Evolutionary conservation across 352 stramenopile genomes (phyloP), one percentile per base, ranked within the genome.

Genomic region (Thraustotheca clavata): DNA sequence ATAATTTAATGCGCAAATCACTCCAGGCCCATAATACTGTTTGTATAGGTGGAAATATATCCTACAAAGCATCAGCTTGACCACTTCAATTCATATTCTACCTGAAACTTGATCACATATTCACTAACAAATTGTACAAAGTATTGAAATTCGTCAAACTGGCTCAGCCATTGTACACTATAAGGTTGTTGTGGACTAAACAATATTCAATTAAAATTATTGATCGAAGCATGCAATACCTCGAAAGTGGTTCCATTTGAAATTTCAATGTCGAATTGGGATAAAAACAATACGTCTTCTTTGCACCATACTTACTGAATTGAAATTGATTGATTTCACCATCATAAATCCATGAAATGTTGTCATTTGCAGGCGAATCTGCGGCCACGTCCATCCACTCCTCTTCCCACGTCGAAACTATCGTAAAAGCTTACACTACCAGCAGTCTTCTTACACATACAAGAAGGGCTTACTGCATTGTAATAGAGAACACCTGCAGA

Each of bases 11-110:
- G 39, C 81, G 81, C 32, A 93, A 61, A 50, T 93, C 71, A 43
- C 73, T 93, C 81, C 83, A 93, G 1, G 77, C 76, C 81, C 81
- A 93, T 32, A 91, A 88, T 34, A 89, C 73, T 39, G 79, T 71
- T 2, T 75, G 77, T 38, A 93, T 70, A 7, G 76, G 76, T 72
- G 76, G 85, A 27, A 76, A 71, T 31, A 75, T 75, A 26, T 75
- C 73, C 69, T 87, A 67, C 18, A 61, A 55, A 43, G 9, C 7
- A 49, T 6, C 5, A 11, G n/a, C n/a, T n/a, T n/a, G n/a, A n/a
- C n/a, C n/a, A n/a, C n/a, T n/a, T n/a, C n/a, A n/a, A n/a, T n/a
- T n/a, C n/a, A n/a, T n/a, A n/a, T 29, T 32, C 54, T 63, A 76
- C 71, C 68, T 82, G 60, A 33, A 89, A 62, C 20, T 87, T 75